These are phyloP conservation scores for Phytophthora idaei DNA, from an alignment of 352 stramenopile genomes.

Conservation along the genomic window DNA sequence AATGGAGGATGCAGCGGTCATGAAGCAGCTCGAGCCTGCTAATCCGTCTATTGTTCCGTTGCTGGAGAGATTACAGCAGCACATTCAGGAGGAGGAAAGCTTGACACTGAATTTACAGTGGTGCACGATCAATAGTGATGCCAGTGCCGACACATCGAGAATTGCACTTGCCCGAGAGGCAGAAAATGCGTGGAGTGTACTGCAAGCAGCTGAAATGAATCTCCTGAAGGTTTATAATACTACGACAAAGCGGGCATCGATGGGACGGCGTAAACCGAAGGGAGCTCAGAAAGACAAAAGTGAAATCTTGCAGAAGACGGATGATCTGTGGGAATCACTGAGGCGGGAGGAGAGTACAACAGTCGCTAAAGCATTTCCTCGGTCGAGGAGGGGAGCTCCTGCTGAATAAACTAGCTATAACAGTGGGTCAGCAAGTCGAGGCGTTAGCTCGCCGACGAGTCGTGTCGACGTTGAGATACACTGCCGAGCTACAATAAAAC, in stretches of 20 bases:
- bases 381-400: constrained; percentile 12
- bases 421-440: too few species aligned
- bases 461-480: too few species aligned
- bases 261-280: not conserved
- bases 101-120: constrained; percentile 13
- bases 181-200: constrained; percentile 46
- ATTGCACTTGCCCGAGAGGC: constrained; percentile 20
- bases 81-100: constrained; percentile 13
- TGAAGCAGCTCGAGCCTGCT: constrained; percentile 43
- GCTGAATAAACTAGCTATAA: not conserved
- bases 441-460: too few species aligned
- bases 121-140: constrained; percentile 4
- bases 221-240: constrained; percentile 32
- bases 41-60: constrained; percentile 43
- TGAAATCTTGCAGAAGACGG: constrained; percentile 46
- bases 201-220: constrained; percentile 61
- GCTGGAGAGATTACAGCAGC: constrained; percentile 25
- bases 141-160: not conserved
- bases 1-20: constrained; percentile 29
- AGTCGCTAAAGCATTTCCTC: constrained; percentile 35
- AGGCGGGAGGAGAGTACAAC: constrained; percentile 35
- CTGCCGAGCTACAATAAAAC: not conserved
- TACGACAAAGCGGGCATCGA: constrained; percentile 5
- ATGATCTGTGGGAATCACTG: constrained; percentile 41
- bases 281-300: constrained; percentile 18